Percentiles rank a stretch among this genome's conserved stretches.
phyloP scores from a whole-genome alignment of 2,329 filamentous ascomycete genomes.

The Alternaria metachromatica region DNA sequence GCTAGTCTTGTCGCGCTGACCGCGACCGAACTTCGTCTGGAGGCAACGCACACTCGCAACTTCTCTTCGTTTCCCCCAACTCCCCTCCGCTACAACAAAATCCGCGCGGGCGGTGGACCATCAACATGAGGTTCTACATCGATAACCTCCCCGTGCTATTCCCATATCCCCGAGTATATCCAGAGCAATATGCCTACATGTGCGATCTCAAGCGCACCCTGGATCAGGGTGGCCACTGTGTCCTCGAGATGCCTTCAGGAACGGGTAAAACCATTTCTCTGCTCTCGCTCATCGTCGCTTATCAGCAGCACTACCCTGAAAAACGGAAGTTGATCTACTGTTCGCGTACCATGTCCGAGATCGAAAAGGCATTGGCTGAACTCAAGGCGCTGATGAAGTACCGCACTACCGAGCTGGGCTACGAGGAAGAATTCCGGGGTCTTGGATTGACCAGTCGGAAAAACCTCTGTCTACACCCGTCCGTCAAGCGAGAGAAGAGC shows the following conservation, averaged over 20 bases:
- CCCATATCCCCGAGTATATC: slow-evolving; percentile 77
- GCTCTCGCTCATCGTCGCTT: slow-evolving; percentile 92
- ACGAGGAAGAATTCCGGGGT: slow-evolving; percentile 90
- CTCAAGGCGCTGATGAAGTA: slow-evolving; percentile 95
- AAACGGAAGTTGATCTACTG: slow-evolving; percentile 98
- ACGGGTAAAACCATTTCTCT: slow-evolving; percentile 97
- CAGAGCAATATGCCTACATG: slow-evolving; percentile 71
- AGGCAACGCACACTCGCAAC: slow-evolving; percentile 14
- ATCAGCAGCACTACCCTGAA: slow-evolving; percentile 92
- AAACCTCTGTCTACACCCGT: slow-evolving; percentile 94
- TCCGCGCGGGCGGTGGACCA: slow-evolving; percentile 23
- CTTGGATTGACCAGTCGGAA: slow-evolving; percentile 94
- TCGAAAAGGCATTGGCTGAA: slow-evolving; percentile 95
- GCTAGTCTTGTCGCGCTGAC: slow-evolving; percentile 6
- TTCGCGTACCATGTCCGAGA: slow-evolving; percentile 99
- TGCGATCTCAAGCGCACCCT: slow-evolving; percentile 87
- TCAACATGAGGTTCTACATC: slow-evolving; percentile 79
- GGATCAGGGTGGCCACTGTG: slow-evolving; percentile 92
- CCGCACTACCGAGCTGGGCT: slow-evolving; percentile 84
- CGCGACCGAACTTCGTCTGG: slow-evolving; percentile 8
- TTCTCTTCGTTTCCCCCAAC: slow-evolving; percentile 17
- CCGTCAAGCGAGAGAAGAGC: slow-evolving; percentile 95
- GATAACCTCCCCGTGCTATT: slow-evolving; percentile 75
- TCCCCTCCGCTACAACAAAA: slow-evolving; percentile 26
- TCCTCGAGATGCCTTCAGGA: slow-evolving; percentile 98